These are phyloP conservation scores for Penicillium cosmopolitanum DNA, from an alignment of 495 filamentous ascomycete genomes.

Conservation along the genomic window DNA sequence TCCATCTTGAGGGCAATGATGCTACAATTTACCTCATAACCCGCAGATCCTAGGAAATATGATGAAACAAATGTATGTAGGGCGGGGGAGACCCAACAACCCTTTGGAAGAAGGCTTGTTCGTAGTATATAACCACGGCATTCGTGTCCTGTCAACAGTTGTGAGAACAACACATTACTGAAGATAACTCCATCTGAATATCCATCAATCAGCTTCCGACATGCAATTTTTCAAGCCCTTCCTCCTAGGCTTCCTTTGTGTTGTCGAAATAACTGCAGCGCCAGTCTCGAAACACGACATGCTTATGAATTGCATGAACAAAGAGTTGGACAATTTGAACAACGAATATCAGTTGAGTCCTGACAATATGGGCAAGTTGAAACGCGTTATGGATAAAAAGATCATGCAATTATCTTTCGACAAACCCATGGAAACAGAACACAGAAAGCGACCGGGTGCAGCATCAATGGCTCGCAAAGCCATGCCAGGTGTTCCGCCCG, in stretches of 20 bases:
- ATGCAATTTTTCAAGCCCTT: neutral
- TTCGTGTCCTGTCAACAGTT: neutral
- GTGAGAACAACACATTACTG: neutral
- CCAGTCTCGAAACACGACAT: neutral
- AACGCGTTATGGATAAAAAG: constrained; percentile 1
- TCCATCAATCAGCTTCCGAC: neutral
- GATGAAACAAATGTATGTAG: constrained; percentile 4
- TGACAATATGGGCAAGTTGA: neutral
- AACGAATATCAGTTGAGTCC: neutral
- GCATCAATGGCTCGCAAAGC: neutral
- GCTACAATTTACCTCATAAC: neutral
- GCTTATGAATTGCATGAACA: constrained; percentile 1
- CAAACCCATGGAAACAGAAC: neutral
- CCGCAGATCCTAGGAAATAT: neutral
- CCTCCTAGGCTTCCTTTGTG: neutral
- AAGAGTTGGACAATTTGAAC: constrained; percentile 1
- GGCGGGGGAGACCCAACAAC: neutral
- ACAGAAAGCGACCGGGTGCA: constrained; percentile 1
- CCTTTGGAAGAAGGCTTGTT: too few relatives aligned
- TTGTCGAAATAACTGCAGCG: neutral
- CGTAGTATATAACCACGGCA: neutral
- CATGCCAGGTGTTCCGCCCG: neutral
- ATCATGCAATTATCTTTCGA: constrained; percentile 5
- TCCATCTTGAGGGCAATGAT: neutral
- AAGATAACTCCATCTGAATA: neutral